phyloP scores from a whole-genome alignment of 2,329 filamentous ascomycete species.

The Penicillium sp. region DNA sequence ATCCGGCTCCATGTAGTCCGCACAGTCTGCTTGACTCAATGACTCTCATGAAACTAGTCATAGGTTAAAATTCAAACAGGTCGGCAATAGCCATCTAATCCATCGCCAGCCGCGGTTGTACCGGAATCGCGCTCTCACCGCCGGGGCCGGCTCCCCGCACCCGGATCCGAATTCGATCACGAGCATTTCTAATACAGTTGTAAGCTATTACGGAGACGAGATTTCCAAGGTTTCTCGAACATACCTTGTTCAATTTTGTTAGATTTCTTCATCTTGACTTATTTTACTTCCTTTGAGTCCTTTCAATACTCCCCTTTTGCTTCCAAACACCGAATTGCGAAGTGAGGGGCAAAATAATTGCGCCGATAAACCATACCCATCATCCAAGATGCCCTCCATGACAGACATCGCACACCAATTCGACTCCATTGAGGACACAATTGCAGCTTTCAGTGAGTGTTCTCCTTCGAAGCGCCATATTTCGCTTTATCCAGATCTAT shows the following conservation, averaged over 20 bases:
- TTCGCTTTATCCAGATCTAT: not conserved
- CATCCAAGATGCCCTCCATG: slow-evolving; percentile 35
- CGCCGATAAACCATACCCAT: slow-evolving; percentile 4
- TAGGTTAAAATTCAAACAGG: too few species aligned
- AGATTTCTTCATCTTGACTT: not conserved
- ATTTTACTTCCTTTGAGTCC: not conserved
- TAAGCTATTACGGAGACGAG: slow-evolving; percentile 21
- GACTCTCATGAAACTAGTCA: too few species aligned
- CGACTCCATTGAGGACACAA: slow-evolving; percentile 44
- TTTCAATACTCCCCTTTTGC: slow-evolving; percentile 3
- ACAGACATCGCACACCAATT: slow-evolving; percentile 37
- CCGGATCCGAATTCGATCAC: slow-evolving; percentile 14
- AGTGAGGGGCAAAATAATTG: slow-evolving; percentile 26
- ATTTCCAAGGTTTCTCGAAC: slow-evolving; percentile 5
- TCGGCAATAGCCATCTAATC: too few species aligned
- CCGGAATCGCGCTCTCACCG: slow-evolving; percentile 10
- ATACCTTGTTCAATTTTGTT: not conserved
- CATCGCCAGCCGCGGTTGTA: not conserved
- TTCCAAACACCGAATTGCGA: slow-evolving; percentile 9
- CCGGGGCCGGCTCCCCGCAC: slow-evolving; percentile 21
- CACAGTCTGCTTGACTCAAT: too few species aligned
- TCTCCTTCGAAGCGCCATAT: not conserved
- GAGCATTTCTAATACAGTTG: slow-evolving; percentile 26
- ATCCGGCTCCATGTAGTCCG: not conserved
- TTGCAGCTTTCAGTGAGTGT: slow-evolving; percentile 43